Conservation (phyloP, 2,329 filamentous ascomycete genomes). For the Karstenula rhodostoma region DNA sequence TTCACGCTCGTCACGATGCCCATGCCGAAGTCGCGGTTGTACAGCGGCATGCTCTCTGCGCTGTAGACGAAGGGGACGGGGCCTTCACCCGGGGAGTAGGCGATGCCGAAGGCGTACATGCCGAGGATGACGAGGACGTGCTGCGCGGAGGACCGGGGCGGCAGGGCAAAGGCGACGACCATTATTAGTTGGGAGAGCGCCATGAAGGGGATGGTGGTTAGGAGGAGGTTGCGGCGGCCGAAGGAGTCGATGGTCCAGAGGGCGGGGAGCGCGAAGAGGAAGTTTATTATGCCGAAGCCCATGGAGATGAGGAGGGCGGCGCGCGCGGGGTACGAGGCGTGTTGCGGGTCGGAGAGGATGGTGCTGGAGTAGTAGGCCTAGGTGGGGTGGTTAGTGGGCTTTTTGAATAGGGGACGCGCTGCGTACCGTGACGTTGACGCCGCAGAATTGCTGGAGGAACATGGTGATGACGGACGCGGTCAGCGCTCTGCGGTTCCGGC, state of each 20-base stretch:
- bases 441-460: conserved; percentile 39
- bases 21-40: conserved; percentile 33
- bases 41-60: conserved; percentile 27
- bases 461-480: conserved; percentile 32
- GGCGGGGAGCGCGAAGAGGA: conserved; percentile 52
- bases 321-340: conserved; percentile 35
- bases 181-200: conserved; percentile 60
- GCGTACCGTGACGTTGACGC: conserved; percentile 22
- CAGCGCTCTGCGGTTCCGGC: conserved; percentile 32
- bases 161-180: conserved; percentile 49
- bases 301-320: conserved; percentile 45
- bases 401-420: too few species aligned
- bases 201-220: conserved; percentile 55
- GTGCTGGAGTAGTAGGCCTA: conserved; percentile 26
- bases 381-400: too few species aligned
- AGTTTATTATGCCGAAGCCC: conserved; percentile 53
- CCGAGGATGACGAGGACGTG: conserved; percentile 25
- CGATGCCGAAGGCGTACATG: conserved; percentile 29
- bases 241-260: conserved; percentile 51
- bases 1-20: conserved; percentile 28
- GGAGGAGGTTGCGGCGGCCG: conserved; percentile 49
- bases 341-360: conserved; percentile 24
- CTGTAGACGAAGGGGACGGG: conserved; percentile 27
- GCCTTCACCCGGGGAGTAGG: conserved; percentile 43
- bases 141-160: conserved; percentile 24